Evolutionary conservation across 2,329 filamentous ascomycete species (phyloP), one percentile per base, ranked within the genome.

Genomic region (Aspergillus versicolor): DNA sequence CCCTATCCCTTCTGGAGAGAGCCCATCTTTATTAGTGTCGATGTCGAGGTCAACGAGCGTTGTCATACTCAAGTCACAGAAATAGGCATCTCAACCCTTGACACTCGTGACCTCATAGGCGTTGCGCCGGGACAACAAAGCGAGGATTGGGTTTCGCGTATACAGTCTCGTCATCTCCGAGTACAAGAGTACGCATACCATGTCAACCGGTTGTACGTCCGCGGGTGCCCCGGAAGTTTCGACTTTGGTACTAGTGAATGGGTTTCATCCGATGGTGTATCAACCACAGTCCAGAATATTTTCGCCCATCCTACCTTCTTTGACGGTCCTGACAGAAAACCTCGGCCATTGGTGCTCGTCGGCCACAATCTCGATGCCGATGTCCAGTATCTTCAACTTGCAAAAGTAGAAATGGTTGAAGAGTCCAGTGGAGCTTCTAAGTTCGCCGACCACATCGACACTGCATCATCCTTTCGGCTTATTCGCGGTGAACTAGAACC

Each of bases 31-130:
- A 79, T 96, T 57, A 86, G 84, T 60, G 79, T 97, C 44, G 94
- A 99, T 65, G 78, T 94, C 32, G 94, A 99, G 73, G 86, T 88
- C 1, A 90, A 87, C 57, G 94, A 99, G 71, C 75, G 76, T 21
- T 79, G 84, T 44, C 83, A 85, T 12, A 77, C 81, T 34, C 78
- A 84, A 12, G 82, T 97, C 57, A 96, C 92, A 0, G 94, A 99
- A 72, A 81, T 99, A 40, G 94, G 94, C 1, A 79, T 99, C 41
- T 88, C 91, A 1, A 87, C 88, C 3, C 79, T 97, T 0, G 92
- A 97, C 70, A 92, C 89, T 1, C 71, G 76, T 19, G 80, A 84
- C 50, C 72, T 91, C 21, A 65, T 74, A 1, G 75, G 72, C 7
- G 60, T 86, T 0, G 66, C 83, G 0, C 89, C 90, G 3, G 90